Percentiles rank a stretch among this genome's conserved stretches.
Conservation (phyloP, 2,329 filamentous ascomycete genomes). For the Pseudopithomyces maydicus region DNA sequence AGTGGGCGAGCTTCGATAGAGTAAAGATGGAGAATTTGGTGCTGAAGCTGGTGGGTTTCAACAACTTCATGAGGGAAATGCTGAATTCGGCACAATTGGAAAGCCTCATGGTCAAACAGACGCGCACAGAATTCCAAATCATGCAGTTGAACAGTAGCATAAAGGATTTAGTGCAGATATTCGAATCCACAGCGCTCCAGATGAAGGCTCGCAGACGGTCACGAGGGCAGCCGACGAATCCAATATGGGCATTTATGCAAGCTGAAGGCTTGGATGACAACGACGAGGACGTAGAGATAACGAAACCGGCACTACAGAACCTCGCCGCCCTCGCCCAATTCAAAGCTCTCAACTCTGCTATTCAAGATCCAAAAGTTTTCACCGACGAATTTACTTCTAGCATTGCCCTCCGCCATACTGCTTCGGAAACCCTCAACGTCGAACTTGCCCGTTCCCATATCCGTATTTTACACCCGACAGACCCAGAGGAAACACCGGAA, state of each 20-base stretch:
- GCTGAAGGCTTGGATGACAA: constrained; percentile 26
- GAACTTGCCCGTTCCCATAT: constrained; percentile 26
- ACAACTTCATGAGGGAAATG: constrained; percentile 44
- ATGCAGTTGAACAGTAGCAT: constrained; percentile 43
- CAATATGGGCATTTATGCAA: constrained; percentile 20
- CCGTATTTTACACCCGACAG: constrained; percentile 13
- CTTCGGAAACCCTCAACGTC: constrained; percentile 25
- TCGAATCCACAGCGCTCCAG: constrained; percentile 26
- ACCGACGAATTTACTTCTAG: constrained; percentile 30
- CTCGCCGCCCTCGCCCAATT: constrained; percentile 41
- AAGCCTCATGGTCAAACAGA: constrained; percentile 34
- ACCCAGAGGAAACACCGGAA: constrained; percentile 20
- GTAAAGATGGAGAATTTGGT: constrained; percentile 38
- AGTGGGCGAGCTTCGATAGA: constrained; percentile 40
- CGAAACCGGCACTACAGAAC: constrained; percentile 18
- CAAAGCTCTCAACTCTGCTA: constrained; percentile 43
- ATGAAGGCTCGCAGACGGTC: constrained; percentile 9
- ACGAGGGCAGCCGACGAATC: constrained; percentile 14
- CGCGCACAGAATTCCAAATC: constrained; percentile 43
- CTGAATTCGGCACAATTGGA: constrained; percentile 38
- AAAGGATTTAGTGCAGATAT: constrained; percentile 42
- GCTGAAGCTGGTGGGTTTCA: constrained; percentile 38
- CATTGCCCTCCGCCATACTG: constrained; percentile 28
- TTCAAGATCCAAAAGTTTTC: constrained; percentile 31
- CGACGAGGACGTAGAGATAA: constrained; percentile 14